Conservation (phyloP, 108 stramenopile genomes). For the Skeletonema tropicum region DNA sequence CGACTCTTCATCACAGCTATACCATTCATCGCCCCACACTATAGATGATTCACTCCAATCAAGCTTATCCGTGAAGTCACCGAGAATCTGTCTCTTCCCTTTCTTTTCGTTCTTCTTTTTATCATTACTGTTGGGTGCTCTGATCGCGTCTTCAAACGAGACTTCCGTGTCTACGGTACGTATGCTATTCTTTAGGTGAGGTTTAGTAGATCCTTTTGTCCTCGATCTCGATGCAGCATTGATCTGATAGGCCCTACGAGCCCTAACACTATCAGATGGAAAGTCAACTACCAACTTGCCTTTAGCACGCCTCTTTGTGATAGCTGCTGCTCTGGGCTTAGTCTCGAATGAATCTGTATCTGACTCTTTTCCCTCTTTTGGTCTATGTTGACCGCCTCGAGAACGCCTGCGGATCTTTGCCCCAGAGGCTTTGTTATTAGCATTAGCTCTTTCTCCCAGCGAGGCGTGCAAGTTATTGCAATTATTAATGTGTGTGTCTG, state of each 20-base stretch:
- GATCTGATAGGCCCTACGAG: background rate
- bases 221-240: background rate
- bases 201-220: background rate
- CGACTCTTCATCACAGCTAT: slow-evolving; percentile 4
- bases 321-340: background rate
- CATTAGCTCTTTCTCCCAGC: background rate
- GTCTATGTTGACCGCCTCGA: background rate
- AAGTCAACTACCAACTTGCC: background rate
- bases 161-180: slow-evolving; percentile 1
- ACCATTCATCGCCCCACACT: background rate
- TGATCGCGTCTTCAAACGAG: background rate
- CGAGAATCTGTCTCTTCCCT: background rate
- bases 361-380: background rate
- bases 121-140: background rate
- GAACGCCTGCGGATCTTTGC: background rate
- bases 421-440: background rate
- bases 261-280: background rate
- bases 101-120: background rate
- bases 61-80: background rate
- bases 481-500: background rate
- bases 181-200: background rate
- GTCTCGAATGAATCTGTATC: background rate
- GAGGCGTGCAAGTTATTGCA: background rate
- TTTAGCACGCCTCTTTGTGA: background rate
- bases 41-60: slow-evolving; percentile 6